These are phyloP conservation scores for Lactarius tabidus DNA, from an alignment of 768 basidiomycete genomes.

Conservation along the genomic window DNA sequence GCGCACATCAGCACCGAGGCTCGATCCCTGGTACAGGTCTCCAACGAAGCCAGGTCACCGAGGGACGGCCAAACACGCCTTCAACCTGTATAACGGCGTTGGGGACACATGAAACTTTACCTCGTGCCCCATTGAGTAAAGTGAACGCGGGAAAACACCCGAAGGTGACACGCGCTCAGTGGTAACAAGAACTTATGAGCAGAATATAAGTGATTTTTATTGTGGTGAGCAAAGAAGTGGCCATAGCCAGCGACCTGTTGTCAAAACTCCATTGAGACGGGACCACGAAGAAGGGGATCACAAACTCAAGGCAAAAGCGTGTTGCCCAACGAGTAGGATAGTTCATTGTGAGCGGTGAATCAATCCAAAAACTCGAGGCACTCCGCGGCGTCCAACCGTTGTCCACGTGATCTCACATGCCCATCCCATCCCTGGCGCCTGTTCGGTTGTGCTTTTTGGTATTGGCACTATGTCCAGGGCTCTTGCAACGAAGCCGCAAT, in stretches of 20 bases:
- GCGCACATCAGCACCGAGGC: constrained; percentile 24
- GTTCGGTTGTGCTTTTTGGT: background rate
- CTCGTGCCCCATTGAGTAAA: constrained; percentile 20
- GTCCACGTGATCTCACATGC: background rate
- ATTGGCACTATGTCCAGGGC: constrained; percentile 60
- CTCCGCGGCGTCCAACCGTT: constrained; percentile 17
- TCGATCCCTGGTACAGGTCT: constrained; percentile 24
- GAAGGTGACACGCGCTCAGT: constrained; percentile 7
- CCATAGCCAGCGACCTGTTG: constrained; percentile 12
- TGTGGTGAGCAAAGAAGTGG: background rate
- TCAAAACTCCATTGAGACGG: constrained; percentile 5
- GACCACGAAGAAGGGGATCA: background rate
- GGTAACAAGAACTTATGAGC: background rate
- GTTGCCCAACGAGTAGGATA: constrained; percentile 20
- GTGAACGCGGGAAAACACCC: constrained; percentile 21
- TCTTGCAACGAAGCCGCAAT: constrained; percentile 59
- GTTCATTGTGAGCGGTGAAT: constrained; percentile 19
- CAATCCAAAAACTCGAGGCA: constrained; percentile 8
- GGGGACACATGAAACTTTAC: constrained; percentile 19
- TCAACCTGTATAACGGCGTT: constrained; percentile 25
- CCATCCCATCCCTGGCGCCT: background rate
- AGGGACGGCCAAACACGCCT: constrained; percentile 19
- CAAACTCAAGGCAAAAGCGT: constrained; percentile 21
- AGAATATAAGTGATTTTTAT: background rate
- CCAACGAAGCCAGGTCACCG: constrained; percentile 11